Evolutionary conservation across 2,329 filamentous ascomycete genomes (phyloP).

Genomic region (Paracorniculantispora psalliotae): DNA sequence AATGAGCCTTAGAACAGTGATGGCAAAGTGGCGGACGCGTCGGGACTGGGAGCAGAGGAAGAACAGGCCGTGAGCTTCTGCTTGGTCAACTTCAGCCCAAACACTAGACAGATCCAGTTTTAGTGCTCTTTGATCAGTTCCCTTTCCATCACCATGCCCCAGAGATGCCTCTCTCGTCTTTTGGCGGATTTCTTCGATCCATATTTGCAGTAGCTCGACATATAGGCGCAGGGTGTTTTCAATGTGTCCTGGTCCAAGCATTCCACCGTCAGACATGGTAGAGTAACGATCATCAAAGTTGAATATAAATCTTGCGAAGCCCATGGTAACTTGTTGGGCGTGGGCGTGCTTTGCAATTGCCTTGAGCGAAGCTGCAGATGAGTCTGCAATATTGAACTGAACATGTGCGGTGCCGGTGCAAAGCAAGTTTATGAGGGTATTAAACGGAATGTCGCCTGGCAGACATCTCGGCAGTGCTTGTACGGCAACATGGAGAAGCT

Average conservation of each 20-base stretch:
- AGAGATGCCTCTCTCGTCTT: constrained; percentile 71
- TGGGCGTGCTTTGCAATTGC: constrained; percentile 91
- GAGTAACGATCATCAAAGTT: constrained; percentile 97
- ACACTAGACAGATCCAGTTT: constrained; percentile 83
- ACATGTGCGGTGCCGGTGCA: constrained; percentile 97
- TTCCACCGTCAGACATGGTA: constrained; percentile 95
- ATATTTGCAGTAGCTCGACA: constrained; percentile 88
- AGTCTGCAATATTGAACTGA: constrained; percentile 83
- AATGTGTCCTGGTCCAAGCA: constrained; percentile 90
- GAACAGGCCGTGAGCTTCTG: constrained; percentile 94
- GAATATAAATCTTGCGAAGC: constrained; percentile 96
- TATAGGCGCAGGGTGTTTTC: constrained; percentile 91
- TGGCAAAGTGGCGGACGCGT: constrained; percentile 81
- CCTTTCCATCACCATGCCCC: constrained; percentile 58
- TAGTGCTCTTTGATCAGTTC: constrained; percentile 64
- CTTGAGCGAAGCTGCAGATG: constrained; percentile 88
- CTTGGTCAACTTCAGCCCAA: constrained; percentile 90
- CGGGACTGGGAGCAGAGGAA: constrained; percentile 95
- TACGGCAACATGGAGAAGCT: constrained; percentile 89
- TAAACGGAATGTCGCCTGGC: constrained; percentile 85
- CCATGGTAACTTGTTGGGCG: constrained; percentile 92
- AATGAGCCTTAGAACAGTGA: constrained; percentile 86
- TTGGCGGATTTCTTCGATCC: constrained; percentile 93
- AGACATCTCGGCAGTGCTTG: constrained; percentile 93
- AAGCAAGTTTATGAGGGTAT: constrained; percentile 85